Conservation (phyloP, 2,329 filamentous ascomycete species). For the Colletotrichum tamarilloi region DNA sequence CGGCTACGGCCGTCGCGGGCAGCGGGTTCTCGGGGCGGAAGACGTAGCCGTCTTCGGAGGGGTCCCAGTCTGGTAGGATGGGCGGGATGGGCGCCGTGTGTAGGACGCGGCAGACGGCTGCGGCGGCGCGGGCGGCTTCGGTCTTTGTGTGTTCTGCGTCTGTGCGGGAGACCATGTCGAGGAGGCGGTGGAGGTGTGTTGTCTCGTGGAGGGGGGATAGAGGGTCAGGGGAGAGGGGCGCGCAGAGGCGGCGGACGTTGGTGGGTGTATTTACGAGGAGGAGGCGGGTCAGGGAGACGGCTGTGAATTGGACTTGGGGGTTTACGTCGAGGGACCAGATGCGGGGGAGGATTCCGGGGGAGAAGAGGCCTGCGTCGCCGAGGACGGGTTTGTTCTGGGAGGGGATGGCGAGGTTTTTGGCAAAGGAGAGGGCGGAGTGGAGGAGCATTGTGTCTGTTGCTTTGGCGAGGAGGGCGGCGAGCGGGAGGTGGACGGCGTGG, state of each 20-base stretch:
- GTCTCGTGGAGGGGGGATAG: constrained; percentile 38
- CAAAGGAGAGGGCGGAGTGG: constrained; percentile 68
- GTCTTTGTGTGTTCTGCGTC: constrained; percentile 65
- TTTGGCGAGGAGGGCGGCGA: constrained; percentile 53
- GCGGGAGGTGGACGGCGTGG: constrained; percentile 53
- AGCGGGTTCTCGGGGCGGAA: constrained; percentile 32
- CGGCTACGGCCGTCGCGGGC: constrained; percentile 16
- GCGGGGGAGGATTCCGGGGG: constrained; percentile 58
- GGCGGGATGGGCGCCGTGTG: constrained; percentile 53
- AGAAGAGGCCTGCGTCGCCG: constrained; percentile 57
- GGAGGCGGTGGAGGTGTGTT: constrained; percentile 50
- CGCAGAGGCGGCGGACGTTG: constrained; percentile 64
- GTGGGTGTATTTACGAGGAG: constrained; percentile 63
- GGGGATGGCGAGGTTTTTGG: constrained; percentile 74
- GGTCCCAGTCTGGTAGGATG: constrained; percentile 48
- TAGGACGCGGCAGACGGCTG: constrained; percentile 64
- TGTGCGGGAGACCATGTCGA: constrained; percentile 50
- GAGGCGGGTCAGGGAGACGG: constrained; percentile 67
- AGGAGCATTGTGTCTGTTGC: constrained; percentile 61
- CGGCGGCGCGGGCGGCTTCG: constrained; percentile 67
- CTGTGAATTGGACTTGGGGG: constrained; percentile 61
- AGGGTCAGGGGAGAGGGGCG: constrained; percentile 49
- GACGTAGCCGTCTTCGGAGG: constrained; percentile 43
- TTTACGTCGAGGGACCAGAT: constrained; percentile 64
- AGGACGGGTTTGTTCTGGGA: constrained; percentile 63